phyloP scores from a whole-genome alignment of 805 yeast species.

The Yamadazyma phyllophila region DNA sequence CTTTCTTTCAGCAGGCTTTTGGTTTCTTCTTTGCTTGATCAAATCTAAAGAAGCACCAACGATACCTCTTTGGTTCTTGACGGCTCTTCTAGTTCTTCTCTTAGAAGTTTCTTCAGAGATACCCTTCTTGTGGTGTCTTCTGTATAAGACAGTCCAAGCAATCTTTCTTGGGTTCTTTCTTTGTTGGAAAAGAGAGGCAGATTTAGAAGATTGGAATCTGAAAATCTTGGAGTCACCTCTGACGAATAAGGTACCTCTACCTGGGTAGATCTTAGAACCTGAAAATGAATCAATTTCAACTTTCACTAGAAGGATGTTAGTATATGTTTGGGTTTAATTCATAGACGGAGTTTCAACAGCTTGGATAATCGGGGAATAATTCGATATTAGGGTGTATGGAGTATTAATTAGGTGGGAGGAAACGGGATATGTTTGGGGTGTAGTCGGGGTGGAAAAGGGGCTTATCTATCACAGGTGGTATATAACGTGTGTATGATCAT shows the following conservation, averaged over 20 bases:
- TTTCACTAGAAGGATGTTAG: slow-evolving; percentile 69
- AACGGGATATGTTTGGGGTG: no score
- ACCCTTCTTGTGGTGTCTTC: slow-evolving; percentile 99
- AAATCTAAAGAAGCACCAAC: slow-evolving; percentile 99
- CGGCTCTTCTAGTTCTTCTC: slow-evolving; percentile 96
- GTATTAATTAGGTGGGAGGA: no score
- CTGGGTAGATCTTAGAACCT: slow-evolving; percentile 99
- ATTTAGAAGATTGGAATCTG: slow-evolving; percentile 98
- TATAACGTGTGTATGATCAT: background rate
- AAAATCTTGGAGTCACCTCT: slow-evolving; percentile 99
- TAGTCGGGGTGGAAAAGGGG: background rate
- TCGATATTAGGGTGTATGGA: no score
- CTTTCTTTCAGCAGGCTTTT: slow-evolving; percentile 96
- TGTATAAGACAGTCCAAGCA: slow-evolving; percentile 98
- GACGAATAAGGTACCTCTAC: slow-evolving; percentile 98
- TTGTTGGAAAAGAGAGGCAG: slow-evolving; percentile 97
- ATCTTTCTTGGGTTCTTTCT: slow-evolving; percentile 99
- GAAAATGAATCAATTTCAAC: slow-evolving; percentile 99
- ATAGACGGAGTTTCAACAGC: background rate
- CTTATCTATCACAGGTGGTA: background rate
- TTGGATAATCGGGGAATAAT: background rate
- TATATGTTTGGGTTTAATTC: slow-evolving; percentile 8
- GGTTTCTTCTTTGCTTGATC: slow-evolving; percentile 95
- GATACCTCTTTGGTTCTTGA: slow-evolving; percentile 98
- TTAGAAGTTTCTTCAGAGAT: slow-evolving; percentile 96